phyloP scores from a whole-genome alignment of 2,329 filamentous ascomycete species.

The Ceratocystis papillata region DNA sequence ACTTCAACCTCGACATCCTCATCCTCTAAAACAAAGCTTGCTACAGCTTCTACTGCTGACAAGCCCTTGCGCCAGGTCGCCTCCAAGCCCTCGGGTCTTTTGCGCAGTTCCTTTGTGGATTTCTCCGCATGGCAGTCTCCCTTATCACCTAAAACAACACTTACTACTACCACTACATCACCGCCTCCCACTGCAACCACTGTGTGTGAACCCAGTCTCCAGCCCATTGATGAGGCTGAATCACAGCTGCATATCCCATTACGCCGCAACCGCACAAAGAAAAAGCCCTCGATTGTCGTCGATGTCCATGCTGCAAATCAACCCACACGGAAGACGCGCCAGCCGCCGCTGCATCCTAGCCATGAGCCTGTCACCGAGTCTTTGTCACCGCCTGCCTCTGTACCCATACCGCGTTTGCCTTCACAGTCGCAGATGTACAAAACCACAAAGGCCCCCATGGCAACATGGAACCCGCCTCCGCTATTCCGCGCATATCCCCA shows the following conservation, averaged over 20 bases:
- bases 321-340: conserved; percentile 6
- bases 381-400: conserved; percentile 19
- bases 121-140: conserved; percentile 34
- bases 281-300: conserved; percentile 23
- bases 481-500: conserved; percentile 83
- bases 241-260: not conserved
- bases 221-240: conserved; percentile 23
- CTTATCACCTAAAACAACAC: conserved; percentile 1
- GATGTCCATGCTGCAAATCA: conserved; percentile 18
- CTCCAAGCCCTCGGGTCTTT: conserved; percentile 17
- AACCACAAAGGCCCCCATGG: conserved; percentile 27
- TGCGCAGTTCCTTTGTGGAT: conserved; percentile 38
- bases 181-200: not conserved
- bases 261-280: conserved; percentile 12
- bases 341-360: not conserved
- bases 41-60: not conserved
- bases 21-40: not conserved
- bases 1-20: not conserved
- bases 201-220: conserved; percentile 12
- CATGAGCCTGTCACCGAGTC: conserved; percentile 13
- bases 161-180: not conserved
- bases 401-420: conserved; percentile 22
- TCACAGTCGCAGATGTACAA: conserved; percentile 26
- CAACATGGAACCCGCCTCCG: conserved; percentile 57
- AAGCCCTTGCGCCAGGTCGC: conserved; percentile 11